These are phyloP conservation scores for Mortierella sp. DNA, from an alignment of 371 early-diverging fungal genomes.

Conservation along the genomic window DNA sequence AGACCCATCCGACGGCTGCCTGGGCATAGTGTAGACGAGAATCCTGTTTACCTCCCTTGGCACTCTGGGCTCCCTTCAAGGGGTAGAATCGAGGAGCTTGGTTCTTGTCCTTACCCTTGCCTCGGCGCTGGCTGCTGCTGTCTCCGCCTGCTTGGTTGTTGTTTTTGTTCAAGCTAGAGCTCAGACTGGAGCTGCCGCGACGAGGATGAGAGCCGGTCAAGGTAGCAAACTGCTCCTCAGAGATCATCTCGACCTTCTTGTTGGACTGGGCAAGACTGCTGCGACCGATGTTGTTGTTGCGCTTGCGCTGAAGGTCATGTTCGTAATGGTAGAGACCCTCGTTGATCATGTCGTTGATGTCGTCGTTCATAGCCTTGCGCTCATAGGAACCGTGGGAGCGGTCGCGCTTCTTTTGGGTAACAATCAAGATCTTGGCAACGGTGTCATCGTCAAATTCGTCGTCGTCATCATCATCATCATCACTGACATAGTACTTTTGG, in stretches of 20 bases:
- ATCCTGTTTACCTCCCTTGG: constrained; percentile 64
- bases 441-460: constrained; percentile 90
- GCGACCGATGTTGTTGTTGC: constrained; percentile 43
- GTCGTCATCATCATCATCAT: constrained; percentile 77
- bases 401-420: constrained; percentile 88
- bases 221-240: constrained; percentile 74
- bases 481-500: constrained; percentile 75
- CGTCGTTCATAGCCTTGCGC: constrained; percentile 88
- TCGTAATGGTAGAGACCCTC: constrained; percentile 96
- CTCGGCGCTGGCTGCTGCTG: constrained; percentile 22
- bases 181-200: constrained; percentile 28
- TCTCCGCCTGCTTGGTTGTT: constrained; percentile 7
- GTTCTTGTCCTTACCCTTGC: constrained; percentile 59
- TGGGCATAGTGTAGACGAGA: constrained; percentile 78
- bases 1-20: constrained; percentile 92
- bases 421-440: constrained; percentile 90
- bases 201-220: constrained; percentile 58
- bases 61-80: constrained; percentile 66
- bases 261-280: constrained; percentile 55
- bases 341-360: constrained; percentile 93
- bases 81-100: constrained; percentile 75
- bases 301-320: constrained; percentile 71
- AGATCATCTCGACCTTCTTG: constrained; percentile 78
- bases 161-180: constrained; percentile 25
- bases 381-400: constrained; percentile 81